Evolutionary conservation across 2,329 filamentous ascomycete genomes (phyloP).

Genomic region (Ascochyta rabiei): DNA sequence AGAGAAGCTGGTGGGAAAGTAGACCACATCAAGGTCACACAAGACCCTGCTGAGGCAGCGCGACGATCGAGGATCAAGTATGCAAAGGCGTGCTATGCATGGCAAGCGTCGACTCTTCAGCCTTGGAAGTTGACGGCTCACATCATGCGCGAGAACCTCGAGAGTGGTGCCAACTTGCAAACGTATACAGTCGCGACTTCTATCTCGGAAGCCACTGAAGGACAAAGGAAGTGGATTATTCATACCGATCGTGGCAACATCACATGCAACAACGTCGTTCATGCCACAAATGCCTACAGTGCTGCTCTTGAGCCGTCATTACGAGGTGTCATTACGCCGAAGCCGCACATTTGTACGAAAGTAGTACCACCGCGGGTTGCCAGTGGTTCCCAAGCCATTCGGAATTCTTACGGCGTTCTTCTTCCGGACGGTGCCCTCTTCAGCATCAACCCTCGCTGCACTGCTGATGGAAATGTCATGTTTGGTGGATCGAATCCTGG

Average conservation of each 20-base stretch:
- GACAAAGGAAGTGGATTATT: slow-evolving; percentile 23
- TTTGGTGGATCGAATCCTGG: slow-evolving; percentile 44
- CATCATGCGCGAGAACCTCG: slow-evolving; percentile 31
- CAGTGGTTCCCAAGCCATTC: slow-evolving; percentile 27
- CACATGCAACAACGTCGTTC: slow-evolving; percentile 27
- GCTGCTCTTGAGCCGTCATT: slow-evolving; percentile 31
- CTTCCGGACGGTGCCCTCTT: slow-evolving; percentile 37
- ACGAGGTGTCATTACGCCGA: slow-evolving; percentile 32
- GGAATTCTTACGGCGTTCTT: slow-evolving; percentile 44
- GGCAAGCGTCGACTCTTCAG: slow-evolving; percentile 35
- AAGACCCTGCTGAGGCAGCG: slow-evolving; percentile 26
- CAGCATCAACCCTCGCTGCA: slow-evolving; percentile 43
- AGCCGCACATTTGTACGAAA: slow-evolving; percentile 38
- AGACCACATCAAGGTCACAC: slow-evolving; percentile 29
- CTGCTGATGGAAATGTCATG: slow-evolving; percentile 39
- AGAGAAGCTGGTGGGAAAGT: slow-evolving; percentile 27
- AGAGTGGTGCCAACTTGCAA: slow-evolving; percentile 30
- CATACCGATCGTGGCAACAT: slow-evolving; percentile 28
- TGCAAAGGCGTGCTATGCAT: slow-evolving; percentile 33
- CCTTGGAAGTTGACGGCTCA: slow-evolving; percentile 38
- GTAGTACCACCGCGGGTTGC: slow-evolving; percentile 27
- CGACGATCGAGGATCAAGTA: slow-evolving; percentile 23
- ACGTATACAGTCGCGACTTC: slow-evolving; percentile 27
- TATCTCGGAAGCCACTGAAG: slow-evolving; percentile 5
- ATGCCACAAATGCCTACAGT: slow-evolving; percentile 37